Conservation (phyloP, 2,329 filamentous ascomycete genomes). For the Mycosphaerella sp. region DNA sequence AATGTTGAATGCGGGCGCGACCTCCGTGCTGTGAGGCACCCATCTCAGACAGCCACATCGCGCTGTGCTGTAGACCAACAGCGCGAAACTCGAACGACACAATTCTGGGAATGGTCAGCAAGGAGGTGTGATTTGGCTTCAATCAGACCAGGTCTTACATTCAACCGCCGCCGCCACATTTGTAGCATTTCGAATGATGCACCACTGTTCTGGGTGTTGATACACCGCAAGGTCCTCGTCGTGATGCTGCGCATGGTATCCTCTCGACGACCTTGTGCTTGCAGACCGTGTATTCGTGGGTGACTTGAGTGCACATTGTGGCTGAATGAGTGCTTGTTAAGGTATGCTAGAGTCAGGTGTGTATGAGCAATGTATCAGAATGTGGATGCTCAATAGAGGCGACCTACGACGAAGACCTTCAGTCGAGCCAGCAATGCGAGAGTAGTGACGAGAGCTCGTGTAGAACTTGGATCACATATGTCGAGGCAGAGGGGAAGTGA, state of each 20-base stretch:
- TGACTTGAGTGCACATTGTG: conserved; percentile 44
- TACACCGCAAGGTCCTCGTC: conserved; percentile 38
- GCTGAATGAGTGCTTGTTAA: background rate
- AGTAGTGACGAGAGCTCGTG: background rate
- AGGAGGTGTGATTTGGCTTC: background rate
- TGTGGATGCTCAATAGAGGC: background rate
- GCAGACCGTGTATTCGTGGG: conserved; percentile 43
- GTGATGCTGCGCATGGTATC: conserved; percentile 44
- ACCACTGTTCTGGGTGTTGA: conserved; percentile 42
- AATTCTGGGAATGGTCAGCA: background rate
- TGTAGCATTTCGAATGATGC: conserved; percentile 45
- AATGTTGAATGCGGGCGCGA: background rate
- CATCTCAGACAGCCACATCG: conserved; percentile 12
- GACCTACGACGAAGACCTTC: background rate
- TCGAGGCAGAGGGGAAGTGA: background rate
- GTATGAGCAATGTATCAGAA: background rate
- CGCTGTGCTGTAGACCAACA: conserved; percentile 11
- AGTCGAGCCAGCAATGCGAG: background rate
- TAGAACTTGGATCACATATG: background rate
- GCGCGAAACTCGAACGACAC: background rate
- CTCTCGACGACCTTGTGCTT: conserved; percentile 41
- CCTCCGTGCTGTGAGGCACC: background rate
- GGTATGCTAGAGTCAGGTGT: background rate
- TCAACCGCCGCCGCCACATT: conserved; percentile 42
- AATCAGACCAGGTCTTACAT: background rate